Percentiles rank a stretch among this genome's conserved stretches.
These are phyloP conservation scores for Aureobasidium sp. DNA, from an alignment of 2,329 filamentous ascomycete genomes.

Conservation along the genomic window DNA sequence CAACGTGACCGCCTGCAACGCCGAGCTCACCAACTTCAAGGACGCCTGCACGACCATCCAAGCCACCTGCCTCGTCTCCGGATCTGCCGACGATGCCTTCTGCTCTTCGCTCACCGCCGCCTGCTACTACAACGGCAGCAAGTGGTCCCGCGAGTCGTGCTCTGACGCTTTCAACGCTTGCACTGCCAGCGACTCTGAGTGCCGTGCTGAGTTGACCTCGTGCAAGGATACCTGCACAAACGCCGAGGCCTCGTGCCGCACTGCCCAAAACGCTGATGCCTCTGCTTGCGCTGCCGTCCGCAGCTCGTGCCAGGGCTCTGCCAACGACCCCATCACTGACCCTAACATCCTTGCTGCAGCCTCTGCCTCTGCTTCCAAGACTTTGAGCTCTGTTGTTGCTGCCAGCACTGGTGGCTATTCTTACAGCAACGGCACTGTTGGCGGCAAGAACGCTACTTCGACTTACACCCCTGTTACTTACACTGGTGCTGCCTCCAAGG, in stretches of 20 bases:
- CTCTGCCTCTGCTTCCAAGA: neutral
- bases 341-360: neutral
- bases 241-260: neutral
- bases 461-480: constrained; percentile 5
- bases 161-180: neutral
- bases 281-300: neutral
- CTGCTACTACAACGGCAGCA: constrained; percentile 6
- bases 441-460: constrained; percentile 2
- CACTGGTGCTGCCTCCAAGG: constrained; percentile 13
- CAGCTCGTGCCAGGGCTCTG: neutral
- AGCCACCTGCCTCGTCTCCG: constrained; percentile 8
- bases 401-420: neutral
- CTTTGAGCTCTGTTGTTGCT: neutral
- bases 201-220: neutral
- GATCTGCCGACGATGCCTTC: neutral
- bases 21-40: neutral
- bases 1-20: constrained; percentile 1
- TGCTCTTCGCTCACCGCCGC: neutral
- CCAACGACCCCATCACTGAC: constrained; percentile 2
- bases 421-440: constrained; percentile 1
- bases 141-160: neutral
- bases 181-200: neutral
- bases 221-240: constrained; percentile 9
- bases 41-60: constrained; percentile 5
- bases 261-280: neutral